Evolutionary conservation across 208 protist species (phyloP), one percentile per base, ranked within the genome.

Genomic region (Porcisia hertigi): DNA sequence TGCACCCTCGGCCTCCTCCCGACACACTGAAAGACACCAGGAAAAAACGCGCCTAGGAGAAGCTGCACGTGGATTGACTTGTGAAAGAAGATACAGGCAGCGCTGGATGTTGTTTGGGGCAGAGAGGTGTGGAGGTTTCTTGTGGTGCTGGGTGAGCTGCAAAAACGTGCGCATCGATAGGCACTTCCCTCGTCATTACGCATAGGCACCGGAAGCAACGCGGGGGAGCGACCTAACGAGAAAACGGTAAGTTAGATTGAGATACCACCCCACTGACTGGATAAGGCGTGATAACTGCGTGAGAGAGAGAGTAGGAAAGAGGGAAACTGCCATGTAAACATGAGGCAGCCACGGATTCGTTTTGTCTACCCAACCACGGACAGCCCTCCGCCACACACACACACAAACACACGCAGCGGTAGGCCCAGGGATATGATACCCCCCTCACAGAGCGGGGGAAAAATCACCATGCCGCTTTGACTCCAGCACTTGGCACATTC

Each of bases 401-500:
- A 47, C 2, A 39, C 41, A 55, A n/a, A 34, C 45, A 47, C 45
- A 55, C 12, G n/a, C 47, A 55, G 45, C 23, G 4, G 30, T 14
- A 2, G 65, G 3, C 45, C 20, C 1, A n/a, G 41, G 9, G 12
- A 20, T n/a, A 52, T 47, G 25, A n/a, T 1, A 16, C 30, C 30
- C 30, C 30, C 30, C 30, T 57, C 45, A 39, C 47, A 5, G 25
- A 20, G 65, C 47, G 45, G 57, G 47, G 14, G 47, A 58, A 39
- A 43, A 52, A 39, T 14, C 30, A 47, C n/a, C n/a, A 34, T 49
- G 34, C n/a, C 12, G 30, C 52, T n/a, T 3, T 43, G 41, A n/a
- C 49, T 58, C 57, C 54, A 83, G 74, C 77, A 81, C 41, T 71
- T 65, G 2, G 71, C 57, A 16, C 73, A 55, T 18, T 74, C 49